Conservation (phyloP, 352 stramenopile species). For the Phytophthora tentaculata region DNA sequence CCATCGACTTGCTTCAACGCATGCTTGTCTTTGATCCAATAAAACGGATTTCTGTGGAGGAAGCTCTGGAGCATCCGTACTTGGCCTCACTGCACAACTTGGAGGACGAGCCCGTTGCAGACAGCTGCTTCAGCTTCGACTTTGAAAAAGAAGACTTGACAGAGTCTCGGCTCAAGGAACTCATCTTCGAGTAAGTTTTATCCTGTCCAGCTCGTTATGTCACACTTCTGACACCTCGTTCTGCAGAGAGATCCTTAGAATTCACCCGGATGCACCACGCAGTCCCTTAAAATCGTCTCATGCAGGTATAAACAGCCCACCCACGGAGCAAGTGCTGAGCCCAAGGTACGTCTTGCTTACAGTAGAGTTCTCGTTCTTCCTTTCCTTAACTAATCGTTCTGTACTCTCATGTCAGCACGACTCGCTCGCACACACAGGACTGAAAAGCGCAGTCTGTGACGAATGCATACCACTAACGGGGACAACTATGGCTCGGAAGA, state of each 20-base stretch:
- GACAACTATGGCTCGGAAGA: conserved; percentile 11
- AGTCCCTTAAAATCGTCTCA: conserved; percentile 27
- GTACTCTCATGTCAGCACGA: conserved; percentile 23
- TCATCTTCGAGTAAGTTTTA: conserved; percentile 84
- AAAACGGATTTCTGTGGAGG: conserved; percentile 92
- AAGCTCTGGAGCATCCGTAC: conserved; percentile 92
- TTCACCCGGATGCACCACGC: conserved; percentile 59
- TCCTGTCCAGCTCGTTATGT: neutral
- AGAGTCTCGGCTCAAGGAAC: conserved; percentile 81
- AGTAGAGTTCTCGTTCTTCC: neutral
- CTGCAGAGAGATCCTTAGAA: conserved; percentile 73
- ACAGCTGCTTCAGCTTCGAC: conserved; percentile 85
- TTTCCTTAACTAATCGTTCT: conserved; percentile 14
- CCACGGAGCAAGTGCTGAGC: conserved; percentile 55
- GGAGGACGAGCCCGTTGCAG: conserved; percentile 91
- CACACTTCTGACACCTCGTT: conserved; percentile 5
- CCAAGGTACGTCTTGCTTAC: conserved; percentile 41
- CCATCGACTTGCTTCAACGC: conserved; percentile 84
- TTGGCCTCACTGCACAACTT: conserved; percentile 92
- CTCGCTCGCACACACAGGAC: conserved; percentile 17
- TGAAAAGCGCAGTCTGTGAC: conserved; percentile 5
- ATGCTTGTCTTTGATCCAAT: conserved; percentile 90
- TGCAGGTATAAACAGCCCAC: conserved; percentile 28
- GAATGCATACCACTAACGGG: conserved; percentile 27
- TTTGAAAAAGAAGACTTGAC: conserved; percentile 90